Conservation (phyloP, 2,329 filamentous ascomycete species). For the Didymella keratinophila region DNA sequence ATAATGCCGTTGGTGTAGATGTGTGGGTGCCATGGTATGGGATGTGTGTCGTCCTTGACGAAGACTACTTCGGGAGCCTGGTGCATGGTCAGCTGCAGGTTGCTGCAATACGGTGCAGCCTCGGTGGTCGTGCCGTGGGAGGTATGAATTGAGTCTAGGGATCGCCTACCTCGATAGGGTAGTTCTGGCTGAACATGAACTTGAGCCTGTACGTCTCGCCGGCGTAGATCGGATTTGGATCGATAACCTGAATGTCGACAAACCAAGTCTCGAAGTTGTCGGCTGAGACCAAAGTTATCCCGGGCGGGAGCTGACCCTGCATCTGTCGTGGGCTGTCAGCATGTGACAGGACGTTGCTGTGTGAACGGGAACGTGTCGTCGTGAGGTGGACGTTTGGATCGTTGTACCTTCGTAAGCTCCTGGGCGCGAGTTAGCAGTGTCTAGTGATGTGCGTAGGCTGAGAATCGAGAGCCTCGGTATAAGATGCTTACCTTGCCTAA, state of each 20-base stretch:
- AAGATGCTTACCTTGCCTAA: constrained; percentile 55
- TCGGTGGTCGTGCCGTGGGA: background rate
- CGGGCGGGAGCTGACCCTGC: constrained; percentile 66
- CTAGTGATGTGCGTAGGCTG: background rate
- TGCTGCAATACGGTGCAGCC: background rate
- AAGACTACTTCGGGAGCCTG: constrained; percentile 96
- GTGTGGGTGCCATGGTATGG: constrained; percentile 93
- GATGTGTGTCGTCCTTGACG: constrained; percentile 65
- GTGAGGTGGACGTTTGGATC: background rate
- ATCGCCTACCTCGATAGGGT: constrained; percentile 75
- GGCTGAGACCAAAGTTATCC: constrained; percentile 80
- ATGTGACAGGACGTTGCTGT: background rate
- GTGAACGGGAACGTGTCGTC: background rate
- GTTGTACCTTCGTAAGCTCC: constrained; percentile 35
- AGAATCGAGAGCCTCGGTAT: background rate
- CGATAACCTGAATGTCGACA: constrained; percentile 89
- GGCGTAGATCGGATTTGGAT: constrained; percentile 86
- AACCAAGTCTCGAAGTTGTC: constrained; percentile 90
- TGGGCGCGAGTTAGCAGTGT: constrained; percentile 9
- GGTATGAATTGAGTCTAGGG: background rate
- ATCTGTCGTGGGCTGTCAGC: constrained; percentile 52
- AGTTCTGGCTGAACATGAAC: constrained; percentile 82
- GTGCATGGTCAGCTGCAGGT: background rate
- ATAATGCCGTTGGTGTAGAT: constrained; percentile 99
- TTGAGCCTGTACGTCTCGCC: constrained; percentile 83